phyloP scores from a whole-genome alignment of 352 stramenopile species.

The Pythium biforme region DNA sequence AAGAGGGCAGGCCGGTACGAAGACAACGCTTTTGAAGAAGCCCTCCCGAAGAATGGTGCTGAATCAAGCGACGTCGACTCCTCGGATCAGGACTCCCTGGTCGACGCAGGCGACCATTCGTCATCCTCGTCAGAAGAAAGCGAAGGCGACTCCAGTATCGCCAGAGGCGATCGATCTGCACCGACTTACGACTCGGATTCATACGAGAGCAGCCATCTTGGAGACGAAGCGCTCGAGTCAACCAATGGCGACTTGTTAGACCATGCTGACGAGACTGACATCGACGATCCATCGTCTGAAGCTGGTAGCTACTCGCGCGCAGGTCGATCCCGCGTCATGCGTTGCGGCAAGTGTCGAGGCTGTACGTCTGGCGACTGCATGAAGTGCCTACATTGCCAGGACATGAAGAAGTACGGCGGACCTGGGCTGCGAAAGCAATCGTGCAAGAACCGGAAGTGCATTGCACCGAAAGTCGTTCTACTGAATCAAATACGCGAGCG shows the following conservation, averaged over 20 bases:
- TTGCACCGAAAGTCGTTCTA: constrained; percentile 65
- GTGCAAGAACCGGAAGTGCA: constrained; percentile 76
- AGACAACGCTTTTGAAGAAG: constrained; percentile 2
- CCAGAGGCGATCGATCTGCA: background rate
- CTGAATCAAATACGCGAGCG: constrained; percentile 56
- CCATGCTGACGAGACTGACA: constrained; percentile 4
- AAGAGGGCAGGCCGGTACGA: constrained; percentile 14
- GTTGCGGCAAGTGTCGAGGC: constrained; percentile 70
- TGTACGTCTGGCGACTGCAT: constrained; percentile 72
- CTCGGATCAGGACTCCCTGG: constrained; percentile 16
- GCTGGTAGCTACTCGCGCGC: constrained; percentile 37
- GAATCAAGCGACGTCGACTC: constrained; percentile 16
- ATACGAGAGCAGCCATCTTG: constrained; percentile 21
- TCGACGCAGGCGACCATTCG: background rate
- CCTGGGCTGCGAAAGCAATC: constrained; percentile 79
- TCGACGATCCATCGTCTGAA: constrained; percentile 38
- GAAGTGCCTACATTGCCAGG: constrained; percentile 73
- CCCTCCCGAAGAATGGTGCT: constrained; percentile 3
- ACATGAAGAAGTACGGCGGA: constrained; percentile 87
- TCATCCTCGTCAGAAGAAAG: constrained; percentile 20
- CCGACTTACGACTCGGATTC: constrained; percentile 18
- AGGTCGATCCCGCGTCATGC: constrained; percentile 60
- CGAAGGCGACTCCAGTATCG: constrained; percentile 1
- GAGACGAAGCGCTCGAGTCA: constrained; percentile 15
- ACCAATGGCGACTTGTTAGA: constrained; percentile 6